A percentile compares a stretch with the other conserved stretches of the same genome.
These are phyloP conservation scores for Cordyceps cicadae DNA, from an alignment of 2,329 filamentous ascomycete species.

Conservation along the genomic window DNA sequence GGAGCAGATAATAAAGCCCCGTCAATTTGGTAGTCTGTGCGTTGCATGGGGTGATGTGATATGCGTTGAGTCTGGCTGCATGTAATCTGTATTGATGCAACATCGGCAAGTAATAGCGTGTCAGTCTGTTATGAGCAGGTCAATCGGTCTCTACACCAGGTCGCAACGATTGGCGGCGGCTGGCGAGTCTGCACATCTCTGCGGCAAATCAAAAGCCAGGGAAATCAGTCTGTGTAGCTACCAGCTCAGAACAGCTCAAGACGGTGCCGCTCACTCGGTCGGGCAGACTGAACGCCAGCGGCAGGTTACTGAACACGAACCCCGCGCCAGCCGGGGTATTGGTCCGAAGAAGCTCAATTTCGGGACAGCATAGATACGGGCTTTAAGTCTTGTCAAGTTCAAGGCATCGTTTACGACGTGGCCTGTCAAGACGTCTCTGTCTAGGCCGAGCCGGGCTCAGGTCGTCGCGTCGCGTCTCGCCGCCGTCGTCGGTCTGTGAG, in stretches of 20 bases:
- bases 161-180: too few species aligned
- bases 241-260: too few species aligned
- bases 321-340: not conserved
- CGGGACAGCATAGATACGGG: not conserved
- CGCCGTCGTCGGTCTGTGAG: not conserved
- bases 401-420: not conserved
- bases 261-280: not conserved
- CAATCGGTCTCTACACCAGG: not conserved
- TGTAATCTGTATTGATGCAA: not conserved
- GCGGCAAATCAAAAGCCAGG: not conserved
- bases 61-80: not conserved
- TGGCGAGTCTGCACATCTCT: too few species aligned
- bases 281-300: not conserved
- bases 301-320: not conserved
- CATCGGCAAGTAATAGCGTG: not conserved
- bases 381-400: not conserved
- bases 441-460: not conserved
- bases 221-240: not conserved
- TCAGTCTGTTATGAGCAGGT: not conserved
- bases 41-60: not conserved
- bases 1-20: not conserved
- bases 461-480: not conserved
- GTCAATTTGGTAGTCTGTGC: not conserved
- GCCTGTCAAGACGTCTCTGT: too few species aligned
- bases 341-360: not conserved